Base-by-base conservation (phyloP, 768 basidiomycete species). In the Rhodocollybia butyracea region DNA sequence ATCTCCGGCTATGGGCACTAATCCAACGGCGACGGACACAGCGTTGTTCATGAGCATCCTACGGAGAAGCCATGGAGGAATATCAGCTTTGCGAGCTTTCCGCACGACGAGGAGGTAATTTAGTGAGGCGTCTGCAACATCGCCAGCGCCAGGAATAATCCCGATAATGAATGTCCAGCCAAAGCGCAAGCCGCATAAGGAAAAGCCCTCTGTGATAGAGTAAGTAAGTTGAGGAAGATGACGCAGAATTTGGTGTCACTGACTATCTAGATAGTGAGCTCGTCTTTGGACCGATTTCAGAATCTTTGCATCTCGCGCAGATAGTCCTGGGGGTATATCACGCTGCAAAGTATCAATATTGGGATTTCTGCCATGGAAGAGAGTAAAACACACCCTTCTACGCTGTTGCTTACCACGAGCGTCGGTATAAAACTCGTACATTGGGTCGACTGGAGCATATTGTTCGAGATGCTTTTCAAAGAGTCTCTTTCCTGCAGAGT, bases 111-210 rank as follows among this genome's bases (percentile, higher is more conserved):
- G 84, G 42, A 74, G 61, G 70, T 95, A 92, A 69, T 90, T 86
- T 54, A 94, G 76, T 2, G 69, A 41, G 5, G 79, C 77, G 61
- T 87, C 83, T 1, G 82, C 76, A 29, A 82, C 72, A 61, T 90
- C 87, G 15, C 91, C 91, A 0, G 81, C 78, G 32, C 84, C 70
- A 7, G 91, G 91, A 42, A 93, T 66, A 17, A 90, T 75, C 0
- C 87, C 86, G 66, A 94, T 88, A 63, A 91, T 67, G 70, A 92
- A 89, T 1, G 91, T 83, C 87, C 88, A 94, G 0, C 94, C 94
- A 57, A 96, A 93, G 12, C 84, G 82, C 51, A 95, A 65, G 10
- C 94, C 92, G 57, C 85, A 88, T 1, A 96, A 29, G 40, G 66
- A 76, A 75, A 97, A 91, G 2, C 90, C 85, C 68, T 91, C 93